phyloP scores from a whole-genome alignment of 2,329 filamentous ascomycete species.

The Myriosclerotinia duriaeana region DNA sequence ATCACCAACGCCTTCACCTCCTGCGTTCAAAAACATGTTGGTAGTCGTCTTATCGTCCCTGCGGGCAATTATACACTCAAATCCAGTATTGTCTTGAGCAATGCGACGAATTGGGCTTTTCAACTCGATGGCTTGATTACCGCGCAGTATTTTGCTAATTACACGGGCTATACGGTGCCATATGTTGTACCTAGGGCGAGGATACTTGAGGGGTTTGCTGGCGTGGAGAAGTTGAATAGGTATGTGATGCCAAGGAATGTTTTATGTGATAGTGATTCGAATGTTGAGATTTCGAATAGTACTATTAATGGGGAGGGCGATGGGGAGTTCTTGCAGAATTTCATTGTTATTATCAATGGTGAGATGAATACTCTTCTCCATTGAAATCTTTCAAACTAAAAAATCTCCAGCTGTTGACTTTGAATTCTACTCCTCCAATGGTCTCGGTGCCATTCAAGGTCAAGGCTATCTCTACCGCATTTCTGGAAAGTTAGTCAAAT shows the following conservation, averaged over 20 bases:
- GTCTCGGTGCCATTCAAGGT: conserved; percentile 53
- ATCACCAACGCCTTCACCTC: conserved; percentile 37
- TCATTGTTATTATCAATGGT: conserved; percentile 51
- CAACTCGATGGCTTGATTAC: conserved; percentile 55
- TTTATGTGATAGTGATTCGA: conserved; percentile 37
- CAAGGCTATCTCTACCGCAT: conserved; percentile 49
- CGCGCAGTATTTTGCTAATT: conserved; percentile 41
- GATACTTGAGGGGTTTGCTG: conserved; percentile 39
- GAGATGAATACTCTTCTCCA: conserved; percentile 7
- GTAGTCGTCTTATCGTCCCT: conserved; percentile 21
- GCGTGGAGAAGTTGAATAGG: conserved; percentile 38
- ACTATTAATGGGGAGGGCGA: conserved; percentile 29
- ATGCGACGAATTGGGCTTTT: conserved; percentile 50
- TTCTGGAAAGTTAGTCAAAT: conserved; percentile 23
- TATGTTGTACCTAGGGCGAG: conserved; percentile 14
- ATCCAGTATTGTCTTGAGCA: conserved; percentile 50
- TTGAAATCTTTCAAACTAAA: conserved; percentile 30
- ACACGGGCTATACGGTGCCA: conserved; percentile 8
- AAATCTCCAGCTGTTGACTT: conserved; percentile 47
- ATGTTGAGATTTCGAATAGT: conserved; percentile 37
- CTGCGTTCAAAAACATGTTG: conserved; percentile 34
- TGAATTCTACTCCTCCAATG: conserved; percentile 54
- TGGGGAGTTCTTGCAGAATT: conserved; percentile 42
- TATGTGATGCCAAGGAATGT: conserved; percentile 3
- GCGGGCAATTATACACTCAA: conserved; percentile 47